Evolutionary conservation across 495 filamentous ascomycete species (phyloP), one percentile per base, ranked within the genome.

Genomic region (Rhypophila decipiens): DNA sequence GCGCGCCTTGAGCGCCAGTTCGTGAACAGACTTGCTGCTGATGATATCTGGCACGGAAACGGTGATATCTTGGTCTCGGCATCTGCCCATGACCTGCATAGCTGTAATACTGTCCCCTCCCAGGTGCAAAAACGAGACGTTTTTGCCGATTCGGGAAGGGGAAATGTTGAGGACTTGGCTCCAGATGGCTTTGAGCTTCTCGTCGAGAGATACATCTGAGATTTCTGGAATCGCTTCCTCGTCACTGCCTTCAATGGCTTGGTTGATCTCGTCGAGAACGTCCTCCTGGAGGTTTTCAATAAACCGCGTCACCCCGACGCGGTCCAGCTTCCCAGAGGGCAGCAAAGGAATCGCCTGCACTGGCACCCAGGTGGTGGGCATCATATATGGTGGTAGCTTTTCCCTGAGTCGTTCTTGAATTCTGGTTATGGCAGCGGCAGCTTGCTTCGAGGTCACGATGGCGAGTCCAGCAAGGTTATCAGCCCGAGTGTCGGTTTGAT

Each of bases 311-410:
- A 31, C 27, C 7, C 27, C 27, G 7, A 13, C 3, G 4, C 80
- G 73, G 49, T 85, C 78, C 5, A 75, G 68, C 55, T 85, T 84
- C 11, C 67, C 75, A 1, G 76, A 77, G 0, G 64, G 67, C 1
- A 71, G 61, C 20, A 74, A 54, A 0, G 80, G 80, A 21, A 83
- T 61, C 24, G 60, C 58, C 22, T 58, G 60, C 1, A 83, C 48
- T 0, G 77, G 73, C 21, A 83, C 70, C 56, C 74, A 83, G 0
- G 74, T 59, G 7, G 72, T 61, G 1, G 81, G 81, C 35, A 83
- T 66, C 79, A 84, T 83, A 53, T 77, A 74, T 4, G 52, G 21
- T 5, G 70, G 68, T 1, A 73, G 27, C n/a, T 27, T 49, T 5
- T 43, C 47, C 20, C 33, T 4, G 22, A 59, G 46, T 2, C 61